Percentiles rank a stretch among this genome's conserved stretches.
Evolutionary conservation across 2,329 filamentous ascomycete species (phyloP).

Genomic region (Taxawa tesnikishii): DNA sequence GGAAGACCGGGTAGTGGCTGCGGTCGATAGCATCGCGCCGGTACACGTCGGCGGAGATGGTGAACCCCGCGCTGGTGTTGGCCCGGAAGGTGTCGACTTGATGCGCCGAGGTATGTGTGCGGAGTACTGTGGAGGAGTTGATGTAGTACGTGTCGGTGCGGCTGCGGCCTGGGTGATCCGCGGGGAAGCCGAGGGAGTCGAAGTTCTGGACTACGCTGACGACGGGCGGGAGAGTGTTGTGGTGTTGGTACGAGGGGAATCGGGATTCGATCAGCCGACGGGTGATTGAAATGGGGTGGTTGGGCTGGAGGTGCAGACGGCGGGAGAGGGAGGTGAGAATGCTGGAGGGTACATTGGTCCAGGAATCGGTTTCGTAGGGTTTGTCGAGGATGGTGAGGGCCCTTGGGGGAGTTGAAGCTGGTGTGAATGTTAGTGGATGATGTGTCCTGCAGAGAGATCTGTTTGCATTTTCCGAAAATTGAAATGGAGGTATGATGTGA

Average conservation of each 20-base stretch:
- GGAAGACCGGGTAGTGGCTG: constrained; percentile 92
- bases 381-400: constrained; percentile 45
- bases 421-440: no score
- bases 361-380: constrained; percentile 57
- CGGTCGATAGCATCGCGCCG: constrained; percentile 88
- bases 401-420: no score
- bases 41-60: constrained; percentile 91
- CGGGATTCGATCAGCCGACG: constrained; percentile 83
- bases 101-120: constrained; percentile 92
- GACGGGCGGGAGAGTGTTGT: constrained; percentile 71
- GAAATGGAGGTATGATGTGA: no score
- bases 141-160: constrained; percentile 93
- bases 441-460: no score
- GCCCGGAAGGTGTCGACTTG: constrained; percentile 70
- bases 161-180: constrained; percentile 76
- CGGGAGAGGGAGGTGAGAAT: constrained; percentile 65
- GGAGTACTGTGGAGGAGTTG: constrained; percentile 68
- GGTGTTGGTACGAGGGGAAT: constrained; percentile 65
- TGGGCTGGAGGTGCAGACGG: constrained; percentile 74
- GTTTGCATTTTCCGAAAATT: no score
- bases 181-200: constrained; percentile 85
- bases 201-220: constrained; percentile 85
- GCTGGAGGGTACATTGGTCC: constrained; percentile 71
- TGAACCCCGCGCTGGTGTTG: constrained; percentile 65
- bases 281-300: constrained; percentile 86